Base-by-base conservation (phyloP, 805 yeast genomes). In the Saccharomyces kudriavzevii region DNA sequence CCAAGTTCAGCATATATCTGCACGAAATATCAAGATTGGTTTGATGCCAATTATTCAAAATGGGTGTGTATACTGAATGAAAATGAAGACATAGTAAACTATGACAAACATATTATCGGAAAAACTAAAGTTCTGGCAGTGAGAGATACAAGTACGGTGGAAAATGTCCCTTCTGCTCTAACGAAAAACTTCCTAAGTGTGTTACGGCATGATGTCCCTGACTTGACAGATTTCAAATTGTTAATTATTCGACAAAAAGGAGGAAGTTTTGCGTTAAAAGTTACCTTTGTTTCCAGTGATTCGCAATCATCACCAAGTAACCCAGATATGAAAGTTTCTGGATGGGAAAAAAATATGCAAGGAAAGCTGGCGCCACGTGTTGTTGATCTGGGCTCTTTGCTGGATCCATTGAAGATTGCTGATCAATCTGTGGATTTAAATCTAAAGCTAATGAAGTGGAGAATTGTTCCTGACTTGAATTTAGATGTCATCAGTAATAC, bases 361-460 rank as follows among this genome's bases (percentile, higher is more conserved):
- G 89, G 88, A 0, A 85, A 84, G 60, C 72, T 91, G 13, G 84
- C 85, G 0, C 97, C 98, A 0, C 89, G 89, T 63, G 59, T 85
- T 22, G 90, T 96, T 0, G 94, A 95, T 66, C 69, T 94, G 52
- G 90, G 94, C 0, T 71, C 89, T 0, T 73, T 94, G 47, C 81
- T 92, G 40, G 84, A 92, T 66, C 99, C 99, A 0, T 58, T 75
- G 11, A 84, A 86, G 58, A 73, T 94, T 24, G 92, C 97, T 0
- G 87, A 85, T 55, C 98, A 95, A 69, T 92, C 97, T 0, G 91
- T 90, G 5, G 97, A 91, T 67, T 76, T 94, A 53, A 94, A 94
- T 65, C 74, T 94, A 54, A 88, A 89, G 70, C 74, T 94, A 47
- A 94, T 94, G 99, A 89, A 90, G 65, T 94, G 99, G 99, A 77